Evolutionary conservation across 306 rosid species (phyloP).

Genomic region (Psophocarpus tetragonolobus): DNA sequence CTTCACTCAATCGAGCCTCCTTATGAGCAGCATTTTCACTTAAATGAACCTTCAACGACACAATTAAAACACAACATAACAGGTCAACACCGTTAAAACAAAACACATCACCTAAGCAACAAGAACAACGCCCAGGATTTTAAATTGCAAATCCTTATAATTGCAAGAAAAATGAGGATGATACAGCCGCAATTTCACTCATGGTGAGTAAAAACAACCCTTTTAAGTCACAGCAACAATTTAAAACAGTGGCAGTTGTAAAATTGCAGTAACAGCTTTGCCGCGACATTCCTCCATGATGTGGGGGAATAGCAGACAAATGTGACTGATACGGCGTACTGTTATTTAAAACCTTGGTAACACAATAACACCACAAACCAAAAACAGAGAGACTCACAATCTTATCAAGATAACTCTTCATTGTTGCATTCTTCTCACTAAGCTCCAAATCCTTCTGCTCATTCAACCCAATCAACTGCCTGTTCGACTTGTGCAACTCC

Average conservation of each 20-base stretch:
- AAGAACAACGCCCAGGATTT: background rate
- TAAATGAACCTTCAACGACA: slow-evolving; percentile 53
- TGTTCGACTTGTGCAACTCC: slow-evolving; percentile 81
- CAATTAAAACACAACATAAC: slow-evolving; percentile 27
- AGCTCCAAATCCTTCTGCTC: slow-evolving; percentile 71
- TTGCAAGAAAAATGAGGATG: too few relatives aligned
- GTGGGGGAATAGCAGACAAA: background rate
- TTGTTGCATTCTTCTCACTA: slow-evolving; percentile 72
- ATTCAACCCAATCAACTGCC: slow-evolving; percentile 75
- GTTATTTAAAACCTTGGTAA: background rate
- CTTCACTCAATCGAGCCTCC: slow-evolving; percentile 73
- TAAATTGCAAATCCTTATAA: background rate
- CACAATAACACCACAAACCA: background rate
- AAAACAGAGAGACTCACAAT: slow-evolving; percentile 59
- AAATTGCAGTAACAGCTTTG: background rate
- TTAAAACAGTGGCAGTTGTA: background rate
- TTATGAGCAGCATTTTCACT: slow-evolving; percentile 71
- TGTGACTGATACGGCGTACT: background rate
- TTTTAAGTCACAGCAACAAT: too few relatives aligned
- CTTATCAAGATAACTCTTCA: slow-evolving; percentile 84
- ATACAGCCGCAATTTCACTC: too few relatives aligned
- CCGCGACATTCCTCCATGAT: background rate
- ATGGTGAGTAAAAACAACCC: too few relatives aligned
- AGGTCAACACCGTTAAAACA: background rate
- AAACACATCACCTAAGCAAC: background rate